Evolutionary conservation across 192 early-diverging fungal species (phyloP).

Genomic region (Backusella psychrophila): DNA sequence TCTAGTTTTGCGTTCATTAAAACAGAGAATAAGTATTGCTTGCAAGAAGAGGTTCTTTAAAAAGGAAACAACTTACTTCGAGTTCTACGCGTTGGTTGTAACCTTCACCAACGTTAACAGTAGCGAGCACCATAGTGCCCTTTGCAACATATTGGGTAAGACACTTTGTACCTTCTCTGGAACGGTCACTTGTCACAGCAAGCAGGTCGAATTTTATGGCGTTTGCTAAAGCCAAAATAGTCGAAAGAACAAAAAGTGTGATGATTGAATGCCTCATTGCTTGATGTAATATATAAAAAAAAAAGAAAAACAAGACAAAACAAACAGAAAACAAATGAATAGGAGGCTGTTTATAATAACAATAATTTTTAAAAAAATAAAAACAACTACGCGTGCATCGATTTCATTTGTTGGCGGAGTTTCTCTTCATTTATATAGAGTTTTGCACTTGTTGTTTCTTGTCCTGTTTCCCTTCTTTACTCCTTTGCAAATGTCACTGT

Average conservation of each 20-base stretch:
- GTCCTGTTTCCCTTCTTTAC: no score
- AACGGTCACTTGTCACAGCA: constrained; percentile 43
- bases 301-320: neutral
- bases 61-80: constrained; percentile 45
- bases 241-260: constrained; percentile 11
- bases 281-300: neutral
- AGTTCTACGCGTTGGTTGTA: constrained; percentile 70
- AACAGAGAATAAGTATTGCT: neutral
- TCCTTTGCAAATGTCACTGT: constrained; percentile 40
- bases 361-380: neutral
- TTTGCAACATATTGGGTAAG: constrained; percentile 75
- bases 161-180: constrained; percentile 51
- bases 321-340: constrained; percentile 1
- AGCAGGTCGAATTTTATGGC: constrained; percentile 84
- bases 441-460: neutral
- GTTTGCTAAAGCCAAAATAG: neutral
- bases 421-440: neutral
- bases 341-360: neutral
- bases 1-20: constrained; percentile 33
- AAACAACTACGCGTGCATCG: neutral
- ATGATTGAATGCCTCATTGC: constrained; percentile 5
- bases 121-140: constrained; percentile 68
- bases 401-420: neutral
- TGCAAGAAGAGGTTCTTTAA: neutral
- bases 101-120: constrained; percentile 67